A percentile compares a stretch with the other conserved stretches of the same genome.
phyloP scores from a whole-genome alignment of 1,284 basidiomycete species.

The Apiotrichum domesticum region DNA sequence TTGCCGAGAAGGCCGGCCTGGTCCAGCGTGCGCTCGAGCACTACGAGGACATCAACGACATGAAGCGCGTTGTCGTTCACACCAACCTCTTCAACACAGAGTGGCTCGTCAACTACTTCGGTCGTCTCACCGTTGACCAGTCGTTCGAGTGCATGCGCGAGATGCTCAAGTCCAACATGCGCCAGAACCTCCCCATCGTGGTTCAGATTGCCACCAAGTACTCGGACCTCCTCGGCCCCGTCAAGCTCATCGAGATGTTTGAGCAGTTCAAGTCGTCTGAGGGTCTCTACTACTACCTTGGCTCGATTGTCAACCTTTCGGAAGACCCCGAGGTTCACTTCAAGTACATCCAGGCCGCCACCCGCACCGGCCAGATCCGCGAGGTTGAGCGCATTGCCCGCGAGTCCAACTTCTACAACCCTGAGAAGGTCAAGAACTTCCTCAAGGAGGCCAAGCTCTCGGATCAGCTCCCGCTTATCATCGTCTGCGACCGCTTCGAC shows the following conservation, averaged over 20 bases:
- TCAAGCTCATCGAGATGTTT: conserved; percentile 98
- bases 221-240: conserved; percentile 93
- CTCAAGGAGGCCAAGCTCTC: conserved; percentile 95
- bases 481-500: conserved; percentile 99
- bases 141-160: conserved; percentile 94
- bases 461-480: conserved; percentile 97
- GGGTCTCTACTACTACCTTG: conserved; percentile 95
- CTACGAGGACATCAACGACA: conserved; percentile 94
- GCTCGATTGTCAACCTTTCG: conserved; percentile 94
- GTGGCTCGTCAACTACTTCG: conserved; percentile 99
- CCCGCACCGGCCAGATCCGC: conserved; percentile 94
- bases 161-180: conserved; percentile 95
- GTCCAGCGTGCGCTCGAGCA: conserved; percentile 95
- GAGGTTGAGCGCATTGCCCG: conserved; percentile 98
- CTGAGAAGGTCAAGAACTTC: conserved; percentile 99
- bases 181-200: conserved; percentile 94
- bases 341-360: conserved; percentile 99
- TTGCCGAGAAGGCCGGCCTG: conserved; percentile 97
- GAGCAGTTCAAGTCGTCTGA: conserved; percentile 98
- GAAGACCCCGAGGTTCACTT: conserved; percentile 97
- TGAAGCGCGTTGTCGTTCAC: conserved; percentile 97
- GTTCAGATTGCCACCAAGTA: conserved; percentile 99
- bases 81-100: conserved; percentile 74
- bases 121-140: conserved; percentile 95
- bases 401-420: conserved; percentile 96